These are phyloP conservation scores for Dictyostelium brefeldianum DNA, from an alignment of 78 protist species.

Conservation along the genomic window DNA sequence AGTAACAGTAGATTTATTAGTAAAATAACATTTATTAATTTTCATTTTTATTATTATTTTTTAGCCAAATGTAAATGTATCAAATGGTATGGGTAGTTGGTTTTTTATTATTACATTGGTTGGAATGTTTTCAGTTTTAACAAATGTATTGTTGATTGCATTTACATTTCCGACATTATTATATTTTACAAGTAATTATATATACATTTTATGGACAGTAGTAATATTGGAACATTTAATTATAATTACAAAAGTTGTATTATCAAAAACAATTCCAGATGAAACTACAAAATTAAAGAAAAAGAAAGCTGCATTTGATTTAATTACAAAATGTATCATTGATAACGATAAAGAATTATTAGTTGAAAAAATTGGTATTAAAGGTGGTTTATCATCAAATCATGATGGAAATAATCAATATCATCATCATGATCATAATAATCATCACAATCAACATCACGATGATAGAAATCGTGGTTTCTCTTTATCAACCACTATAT, in stretches of 20 bases:
- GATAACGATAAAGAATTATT: conserved; percentile 2
- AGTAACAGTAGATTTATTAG: not conserved
- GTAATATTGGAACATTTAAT: conserved; percentile 39
- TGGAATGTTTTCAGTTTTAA: conserved; percentile 35
- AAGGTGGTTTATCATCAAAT: not conserved
- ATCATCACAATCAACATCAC: not conserved
- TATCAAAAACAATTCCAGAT: conserved; percentile 27
- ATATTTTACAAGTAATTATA: not conserved
- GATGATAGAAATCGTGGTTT: not conserved
- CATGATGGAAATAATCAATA: not conserved
- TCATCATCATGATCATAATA: not conserved
- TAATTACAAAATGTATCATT: not conserved
- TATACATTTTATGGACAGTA: conserved; percentile 36
- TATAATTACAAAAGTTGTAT: not conserved
- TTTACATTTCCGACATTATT: conserved; percentile 53
- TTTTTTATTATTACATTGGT: not conserved
- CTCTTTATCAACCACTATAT: not conserved
- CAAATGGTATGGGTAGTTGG: conserved; percentile 63
- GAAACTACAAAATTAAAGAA: conserved; percentile 23
- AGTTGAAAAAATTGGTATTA: not conserved
- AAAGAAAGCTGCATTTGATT: conserved; percentile 19
- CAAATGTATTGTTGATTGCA: conserved; percentile 42
- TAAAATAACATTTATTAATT: not conserved
- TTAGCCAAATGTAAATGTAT: conserved; percentile 25
- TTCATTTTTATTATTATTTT: not conserved